A percentile compares a stretch with the other conserved stretches of the same genome.
These are phyloP conservation scores for Candida gigantensis DNA, from an alignment of 1,139 yeast species.

Conservation along the genomic window DNA sequence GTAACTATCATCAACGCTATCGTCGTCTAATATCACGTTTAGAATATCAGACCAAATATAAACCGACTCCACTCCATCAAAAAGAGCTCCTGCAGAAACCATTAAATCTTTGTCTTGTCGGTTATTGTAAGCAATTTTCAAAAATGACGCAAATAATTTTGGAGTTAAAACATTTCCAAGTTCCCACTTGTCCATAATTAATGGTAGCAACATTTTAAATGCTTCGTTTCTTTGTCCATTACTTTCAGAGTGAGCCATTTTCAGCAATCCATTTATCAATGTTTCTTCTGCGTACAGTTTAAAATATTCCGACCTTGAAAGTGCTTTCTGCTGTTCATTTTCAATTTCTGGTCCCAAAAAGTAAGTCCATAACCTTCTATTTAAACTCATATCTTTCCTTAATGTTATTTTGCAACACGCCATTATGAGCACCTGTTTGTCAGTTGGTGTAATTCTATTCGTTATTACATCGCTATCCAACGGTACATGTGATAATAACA, in stretches of 20 bases:
- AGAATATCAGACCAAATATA: constrained; percentile 73
- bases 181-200: constrained; percentile 93
- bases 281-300: constrained; percentile 51
- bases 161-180: constrained; percentile 77
- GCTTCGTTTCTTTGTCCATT: constrained; percentile 45
- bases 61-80: constrained; percentile 81
- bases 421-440: constrained; percentile 58
- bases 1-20: constrained; percentile 6
- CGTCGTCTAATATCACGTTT: constrained; percentile 16
- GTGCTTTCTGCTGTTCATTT: constrained; percentile 23
- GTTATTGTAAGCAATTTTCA: constrained; percentile 35
- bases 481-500: constrained; percentile 67
- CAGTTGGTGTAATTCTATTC: constrained; percentile 47
- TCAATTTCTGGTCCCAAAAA: constrained; percentile 68
- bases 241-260: constrained; percentile 39
- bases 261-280: constrained; percentile 54
- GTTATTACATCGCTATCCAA: constrained; percentile 61
- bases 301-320: constrained; percentile 50
- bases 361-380: constrained; percentile 92
- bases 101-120: constrained; percentile 44
- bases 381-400: constrained; percentile 88
- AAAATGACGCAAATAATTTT: constrained; percentile 61
- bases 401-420: constrained; percentile 70
- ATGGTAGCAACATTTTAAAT: constrained; percentile 58
- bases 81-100: constrained; percentile 62